Evolutionary conservation across 208 protist genomes (phyloP), one percentile per base, ranked within the genome.

Genomic region (Trypanosoma theileri): DNA sequence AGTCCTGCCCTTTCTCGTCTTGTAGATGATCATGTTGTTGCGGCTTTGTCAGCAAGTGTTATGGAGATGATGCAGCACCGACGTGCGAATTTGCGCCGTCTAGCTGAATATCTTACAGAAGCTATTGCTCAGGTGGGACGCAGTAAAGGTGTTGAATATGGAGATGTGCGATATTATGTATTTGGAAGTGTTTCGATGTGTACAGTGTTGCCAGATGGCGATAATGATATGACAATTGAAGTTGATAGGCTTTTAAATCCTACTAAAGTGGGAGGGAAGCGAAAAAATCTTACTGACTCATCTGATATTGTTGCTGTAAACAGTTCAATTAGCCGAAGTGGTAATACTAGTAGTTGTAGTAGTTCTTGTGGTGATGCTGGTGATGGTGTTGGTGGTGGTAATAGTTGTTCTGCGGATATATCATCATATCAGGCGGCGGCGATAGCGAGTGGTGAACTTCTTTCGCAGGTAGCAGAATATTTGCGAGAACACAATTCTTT

Each of bases 161-260:
- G 83, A 13, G 66, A 77, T 48, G 78, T 92, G 19, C 81, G 83
- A n/a, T 92, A 89, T 57, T 92, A 88, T 75, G 84, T 95, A 35
- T 95, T 92, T 61, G 89, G 89, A 65, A 92, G 85, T 67, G 86
- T 95, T 24, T 82, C 88, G 68, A 89, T 90, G 80, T 82, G 85
- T 62, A 95, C 89, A 13, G 86, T 95, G 59, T 77, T 95, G 60
- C 89, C 89, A n/a, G 89, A 93, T 61, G 89, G 89, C 44, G 89
- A 95, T 83, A 95, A 93, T 51, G 89, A 95, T 55, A 69, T 95
- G 21, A 95, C 89, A 24, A 67, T 95, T 31, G 86, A 92, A 70
- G 75, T 95, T 17, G 83, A 92, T 55, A 86, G 89, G 3, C 69
- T 94, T 60, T 59, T 89, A 64, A 44, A 52, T 64, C 51, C 65